Percentiles rank a stretch among this genome's conserved stretches.
phyloP scores from a whole-genome alignment of 352 stramenopile species.

The Plasmopara viticola region DNA sequence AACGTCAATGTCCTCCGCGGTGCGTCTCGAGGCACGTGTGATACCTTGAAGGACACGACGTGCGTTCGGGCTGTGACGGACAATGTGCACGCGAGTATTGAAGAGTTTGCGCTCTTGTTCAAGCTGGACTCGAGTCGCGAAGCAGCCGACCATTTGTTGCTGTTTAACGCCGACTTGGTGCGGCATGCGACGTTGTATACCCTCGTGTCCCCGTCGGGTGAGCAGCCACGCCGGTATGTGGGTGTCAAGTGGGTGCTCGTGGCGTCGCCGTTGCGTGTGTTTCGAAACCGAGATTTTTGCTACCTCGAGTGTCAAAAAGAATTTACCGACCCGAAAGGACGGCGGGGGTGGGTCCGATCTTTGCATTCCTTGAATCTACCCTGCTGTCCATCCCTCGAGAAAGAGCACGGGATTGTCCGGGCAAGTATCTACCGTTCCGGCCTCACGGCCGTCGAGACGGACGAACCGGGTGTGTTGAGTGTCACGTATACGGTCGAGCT shows the following conservation, averaged over 20 bases:
- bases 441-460: conserved; percentile 68
- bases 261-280: conserved; percentile 63
- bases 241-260: conserved; percentile 79
- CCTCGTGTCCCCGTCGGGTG: conserved; percentile 57
- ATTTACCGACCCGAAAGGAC: conserved; percentile 54
- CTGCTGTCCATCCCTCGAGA: conserved; percentile 45
- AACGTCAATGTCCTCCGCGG: conserved; percentile 56
- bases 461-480: conserved; percentile 61
- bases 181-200: conserved; percentile 71
- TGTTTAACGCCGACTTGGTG: conserved; percentile 74
- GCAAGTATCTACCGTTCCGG: conserved; percentile 76
- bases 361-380: conserved; percentile 56
- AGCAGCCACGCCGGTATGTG: conserved; percentile 68
- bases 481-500: conserved; percentile 84
- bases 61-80: conserved; percentile 61
- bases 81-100: conserved; percentile 68
- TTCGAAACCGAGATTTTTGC: conserved; percentile 75
- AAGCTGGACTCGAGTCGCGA: conserved; percentile 67
- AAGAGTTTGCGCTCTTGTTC: conserved; percentile 80
- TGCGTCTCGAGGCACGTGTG: conserved; percentile 28
- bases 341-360: conserved; percentile 48
- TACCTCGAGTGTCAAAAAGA: conserved; percentile 85
- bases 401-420: conserved; percentile 57
- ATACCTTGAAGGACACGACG: conserved; percentile 33
- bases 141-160: conserved; percentile 54